Evolutionary conservation across 306 rosid species (phyloP), one percentile per base, ranked within the genome.

Genomic region (Pyrus communis): DNA sequence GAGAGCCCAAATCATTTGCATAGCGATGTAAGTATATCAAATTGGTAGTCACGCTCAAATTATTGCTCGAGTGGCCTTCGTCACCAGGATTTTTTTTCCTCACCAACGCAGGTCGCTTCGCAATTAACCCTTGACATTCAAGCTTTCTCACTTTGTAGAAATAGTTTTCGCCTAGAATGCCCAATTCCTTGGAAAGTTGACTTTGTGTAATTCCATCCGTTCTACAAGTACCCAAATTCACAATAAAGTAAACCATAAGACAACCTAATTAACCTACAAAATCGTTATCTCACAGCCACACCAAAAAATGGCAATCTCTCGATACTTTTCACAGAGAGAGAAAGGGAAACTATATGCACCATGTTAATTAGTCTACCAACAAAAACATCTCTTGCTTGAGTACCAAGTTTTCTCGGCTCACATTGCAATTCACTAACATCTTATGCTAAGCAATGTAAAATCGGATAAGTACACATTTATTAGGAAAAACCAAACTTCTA

Each of bases 91-190:
- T 51, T 19, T 51, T 51, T 51, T 51, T 51, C 55, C 21, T 15
- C 8, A 13, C 55, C 21, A 51, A 18, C 15, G 55, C 55, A 51
- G 90, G 80, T 45, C 82, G 89, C 90, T 88, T 88, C 42, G 81
- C 88, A 70, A 93, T 84, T 70, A 91, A 86, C 22, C 98, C 97
- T 68, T 84, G 96, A 58, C 90, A 84, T 75, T 93, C 98, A 2
- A 93, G 97, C 74, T 77, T 87, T 81, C 80, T 85, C 76, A 91
- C 60, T 31, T 90, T 91, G 69, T 93, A 91, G 67, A 80, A 81
- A 43, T 88, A 86, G 76, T 90, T 91, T 68, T 78, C 88, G 3
- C 85, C 84, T 78, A 84, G 86, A 33, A 91, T 86, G 57, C 82
- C 90, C 71, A 93, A 78, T 7, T 85, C 88, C 67, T 91, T 91